Base-by-base conservation (phyloP, 371 early-diverging fungal genomes). In the Mortierella sp. region DNA sequence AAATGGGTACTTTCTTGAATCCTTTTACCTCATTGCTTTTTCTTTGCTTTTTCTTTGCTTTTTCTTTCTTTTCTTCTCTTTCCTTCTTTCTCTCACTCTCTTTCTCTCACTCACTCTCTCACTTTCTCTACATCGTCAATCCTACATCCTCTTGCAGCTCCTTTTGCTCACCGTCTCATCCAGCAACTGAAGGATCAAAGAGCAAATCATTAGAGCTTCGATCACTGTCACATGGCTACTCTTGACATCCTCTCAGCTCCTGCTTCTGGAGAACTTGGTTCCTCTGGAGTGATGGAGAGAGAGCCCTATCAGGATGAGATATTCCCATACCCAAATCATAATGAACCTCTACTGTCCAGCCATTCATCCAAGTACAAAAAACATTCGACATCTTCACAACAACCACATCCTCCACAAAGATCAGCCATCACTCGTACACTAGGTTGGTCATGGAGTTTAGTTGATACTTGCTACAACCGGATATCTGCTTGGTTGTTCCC, bases 401-500 rank as follows among this genome's bases (percentile, higher is more conserved):
- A 10, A 22, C 28, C 64, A 36, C 15, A n/a, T 36, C 45, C 40
- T n/a, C 38, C 9, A 58, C 38, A 11, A 36, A 38, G 19, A 22
- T 47, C 22, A 10, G 3, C 45, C 50, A 45, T 61, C 55, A 0
- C 41, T 58, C 1, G 47, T 40, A 28, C 61, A 6, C 10, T 66
- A 41, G 16, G 43, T 48, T 36, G 57, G 59, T 16, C 70, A 11
- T 45, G 67, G 63, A 3, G 8, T 4, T 1, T 38, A 33, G 2
- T 61, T 24, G 52, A 8, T 21, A 15, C 2, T 19, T 65, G 59
- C 15, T 77, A 69, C 43, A 72, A 72, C 62, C 38, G 72, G 4
- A 28, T 43, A 55, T 52, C 72, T 1, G 72, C 65, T 1, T 77
- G 69, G 72, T 45, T 77, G 16, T 69, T 77, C 58, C 77, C 77